These are phyloP conservation scores for Tylopilus sp. DNA, from an alignment of 1,284 basidiomycete genomes.

Conservation along the genomic window DNA sequence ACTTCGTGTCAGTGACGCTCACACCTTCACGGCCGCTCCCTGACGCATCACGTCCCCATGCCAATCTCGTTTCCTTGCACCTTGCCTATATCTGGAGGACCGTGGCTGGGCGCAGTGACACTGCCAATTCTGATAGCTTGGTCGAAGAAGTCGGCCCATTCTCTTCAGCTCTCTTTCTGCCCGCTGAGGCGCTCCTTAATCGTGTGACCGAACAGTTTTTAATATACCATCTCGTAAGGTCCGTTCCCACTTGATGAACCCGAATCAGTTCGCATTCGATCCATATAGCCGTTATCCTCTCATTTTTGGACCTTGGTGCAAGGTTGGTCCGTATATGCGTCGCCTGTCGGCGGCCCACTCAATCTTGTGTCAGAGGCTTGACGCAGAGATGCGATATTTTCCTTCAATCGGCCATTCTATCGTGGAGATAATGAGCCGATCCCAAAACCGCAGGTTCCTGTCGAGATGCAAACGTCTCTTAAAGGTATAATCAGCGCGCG, in stretches of 20 bases:
- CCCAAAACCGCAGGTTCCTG: conserved; percentile 45
- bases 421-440: conserved; percentile 49
- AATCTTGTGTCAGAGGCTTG: conserved; percentile 48
- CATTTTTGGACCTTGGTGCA: conserved; percentile 64
- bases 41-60: conserved; percentile 33
- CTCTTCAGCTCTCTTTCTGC: conserved; percentile 46
- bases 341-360: not conserved
- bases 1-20: conserved; percentile 41
- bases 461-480: conserved; percentile 42
- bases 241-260: conserved; percentile 16
- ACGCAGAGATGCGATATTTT: conserved; percentile 48
- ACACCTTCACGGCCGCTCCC: conserved; percentile 41
- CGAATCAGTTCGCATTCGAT: conserved; percentile 16
- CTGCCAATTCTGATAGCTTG: conserved; percentile 6
- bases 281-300: conserved; percentile 64
- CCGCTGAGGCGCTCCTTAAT: conserved; percentile 49
- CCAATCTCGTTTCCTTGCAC: conserved; percentile 47
- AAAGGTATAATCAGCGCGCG: conserved; percentile 41
- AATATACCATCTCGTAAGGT: conserved; percentile 59
- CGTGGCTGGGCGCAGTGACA: conserved; percentile 9
- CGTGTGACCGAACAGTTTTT: conserved; percentile 52
- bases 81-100: conserved; percentile 52
- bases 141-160: conserved; percentile 40
- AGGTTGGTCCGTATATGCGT: conserved; percentile 39
- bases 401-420: conserved; percentile 51